Conservation (phyloP, 2,329 filamentous ascomycete species). For the Rhytidhysteron rufulum region DNA sequence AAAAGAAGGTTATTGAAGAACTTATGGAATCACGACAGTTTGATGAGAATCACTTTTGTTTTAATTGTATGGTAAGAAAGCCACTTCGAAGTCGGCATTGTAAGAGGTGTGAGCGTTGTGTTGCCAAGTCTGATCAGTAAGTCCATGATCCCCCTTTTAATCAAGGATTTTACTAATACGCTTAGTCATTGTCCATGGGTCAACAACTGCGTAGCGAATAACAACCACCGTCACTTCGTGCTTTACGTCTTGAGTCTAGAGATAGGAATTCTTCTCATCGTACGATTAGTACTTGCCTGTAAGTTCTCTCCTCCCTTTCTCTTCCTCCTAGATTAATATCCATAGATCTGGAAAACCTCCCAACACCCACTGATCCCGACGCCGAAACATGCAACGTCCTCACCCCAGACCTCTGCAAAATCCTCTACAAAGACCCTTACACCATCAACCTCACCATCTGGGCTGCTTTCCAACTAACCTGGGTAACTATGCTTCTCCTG, state of each 20-base stretch:
- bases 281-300: constrained; percentile 72
- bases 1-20: constrained; percentile 84
- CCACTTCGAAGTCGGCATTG: constrained; percentile 96
- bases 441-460: constrained; percentile 76
- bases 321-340: constrained; percentile 20
- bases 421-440: constrained; percentile 78
- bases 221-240: constrained; percentile 95
- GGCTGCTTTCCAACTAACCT: constrained; percentile 79
- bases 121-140: constrained; percentile 95
- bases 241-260: constrained; percentile 80
- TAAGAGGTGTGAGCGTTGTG: constrained; percentile 82
- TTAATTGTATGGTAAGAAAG: constrained; percentile 89
- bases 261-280: constrained; percentile 67
- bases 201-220: constrained; percentile 90
- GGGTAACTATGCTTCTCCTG: constrained; percentile 95
- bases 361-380: constrained; percentile 41
- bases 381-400: constrained; percentile 76
- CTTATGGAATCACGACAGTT: constrained; percentile 82
- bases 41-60: constrained; percentile 91
- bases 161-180: constrained; percentile 12
- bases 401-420: constrained; percentile 67
- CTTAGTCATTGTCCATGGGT: constrained; percentile 96
- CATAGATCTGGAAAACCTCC: constrained; percentile 62
- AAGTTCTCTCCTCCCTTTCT: constrained; percentile 31
- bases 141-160: constrained; percentile 32